phyloP scores from a whole-genome alignment of 495 filamentous ascomycete species.

The Penicillium pancosmium region DNA sequence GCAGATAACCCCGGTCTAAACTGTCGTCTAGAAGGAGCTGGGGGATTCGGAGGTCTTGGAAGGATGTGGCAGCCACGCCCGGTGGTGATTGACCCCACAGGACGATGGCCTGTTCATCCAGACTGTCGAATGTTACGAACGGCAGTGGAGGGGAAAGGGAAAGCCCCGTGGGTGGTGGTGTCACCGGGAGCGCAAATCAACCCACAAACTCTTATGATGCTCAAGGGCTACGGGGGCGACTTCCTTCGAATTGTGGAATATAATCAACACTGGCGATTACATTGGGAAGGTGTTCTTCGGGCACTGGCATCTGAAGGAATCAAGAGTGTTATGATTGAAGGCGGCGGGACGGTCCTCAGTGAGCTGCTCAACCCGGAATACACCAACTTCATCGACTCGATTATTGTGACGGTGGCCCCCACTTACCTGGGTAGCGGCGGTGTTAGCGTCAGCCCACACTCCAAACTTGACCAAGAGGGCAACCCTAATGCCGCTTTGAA shows the following conservation, averaged over 20 bases:
- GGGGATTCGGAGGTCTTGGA: constrained; percentile 53
- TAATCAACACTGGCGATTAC: constrained; percentile 51
- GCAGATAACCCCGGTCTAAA: constrained; percentile 87
- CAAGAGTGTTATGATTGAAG: constrained; percentile 85
- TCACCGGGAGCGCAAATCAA: constrained; percentile 52
- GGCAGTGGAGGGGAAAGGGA: constrained; percentile 66
- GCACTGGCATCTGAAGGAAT: constrained; percentile 62
- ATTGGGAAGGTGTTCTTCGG: constrained; percentile 66
- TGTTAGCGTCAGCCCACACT: constrained; percentile 67
- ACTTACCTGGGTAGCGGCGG: constrained; percentile 80
- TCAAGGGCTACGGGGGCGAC: constrained; percentile 53
- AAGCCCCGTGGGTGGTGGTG: constrained; percentile 70
- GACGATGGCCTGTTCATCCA: constrained; percentile 64
- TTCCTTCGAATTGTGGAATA: constrained; percentile 52
- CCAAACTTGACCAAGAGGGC: constrained; percentile 50
- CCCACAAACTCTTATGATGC: constrained; percentile 46
- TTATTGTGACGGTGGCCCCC: constrained; percentile 84
- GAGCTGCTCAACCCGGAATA: constrained; percentile 66
- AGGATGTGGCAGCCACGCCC: constrained; percentile 72
- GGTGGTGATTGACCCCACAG: constrained; percentile 74
- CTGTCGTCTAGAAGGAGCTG: constrained; percentile 65
- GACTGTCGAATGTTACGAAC: constrained; percentile 65
- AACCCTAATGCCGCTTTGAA: constrained; percentile 58
- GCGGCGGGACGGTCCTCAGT: constrained; percentile 77
- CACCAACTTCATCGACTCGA: constrained; percentile 64